phyloP scores from a whole-genome alignment of 163 green algal species.

The Scenedesmus sp. region DNA sequence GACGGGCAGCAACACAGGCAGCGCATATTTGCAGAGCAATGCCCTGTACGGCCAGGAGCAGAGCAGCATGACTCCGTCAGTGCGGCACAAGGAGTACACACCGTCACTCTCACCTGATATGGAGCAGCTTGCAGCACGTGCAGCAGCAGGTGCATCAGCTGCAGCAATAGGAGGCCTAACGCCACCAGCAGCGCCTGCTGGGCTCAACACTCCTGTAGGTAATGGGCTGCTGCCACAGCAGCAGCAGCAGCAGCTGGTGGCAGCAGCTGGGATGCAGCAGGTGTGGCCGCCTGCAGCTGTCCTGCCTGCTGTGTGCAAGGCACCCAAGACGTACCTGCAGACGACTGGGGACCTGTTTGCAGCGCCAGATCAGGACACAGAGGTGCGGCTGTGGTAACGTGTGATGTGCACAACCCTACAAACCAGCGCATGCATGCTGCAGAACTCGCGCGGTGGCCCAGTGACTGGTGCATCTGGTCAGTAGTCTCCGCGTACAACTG shows the following conservation, averaged over 20 bases:
- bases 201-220: background rate
- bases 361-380: slow-evolving; percentile 34
- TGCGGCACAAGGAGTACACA: slow-evolving; percentile 20
- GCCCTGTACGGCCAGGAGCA: slow-evolving; percentile 34
- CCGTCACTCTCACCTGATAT: slow-evolving; percentile 37
- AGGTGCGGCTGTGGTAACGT: background rate
- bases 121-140: slow-evolving; percentile 20
- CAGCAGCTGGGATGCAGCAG: slow-evolving; percentile 14
- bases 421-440: background rate
- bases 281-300: background rate
- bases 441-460: background rate
- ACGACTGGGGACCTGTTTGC: slow-evolving; percentile 49
- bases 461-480: too few species aligned
- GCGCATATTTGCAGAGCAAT: slow-evolving; percentile 39
- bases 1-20: background rate
- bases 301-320: slow-evolving; percentile 6
- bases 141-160: slow-evolving; percentile 2
- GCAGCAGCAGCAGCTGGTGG: slow-evolving; percentile 21
- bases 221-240: background rate
- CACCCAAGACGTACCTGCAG: slow-evolving; percentile 26
- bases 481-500: too few species aligned
- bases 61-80: slow-evolving; percentile 47
- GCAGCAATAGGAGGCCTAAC: background rate
- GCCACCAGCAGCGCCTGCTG: background rate
- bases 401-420: background rate